Conservation (phyloP, 805 yeast genomes). For the Saccharomyces mikatae region DNA sequence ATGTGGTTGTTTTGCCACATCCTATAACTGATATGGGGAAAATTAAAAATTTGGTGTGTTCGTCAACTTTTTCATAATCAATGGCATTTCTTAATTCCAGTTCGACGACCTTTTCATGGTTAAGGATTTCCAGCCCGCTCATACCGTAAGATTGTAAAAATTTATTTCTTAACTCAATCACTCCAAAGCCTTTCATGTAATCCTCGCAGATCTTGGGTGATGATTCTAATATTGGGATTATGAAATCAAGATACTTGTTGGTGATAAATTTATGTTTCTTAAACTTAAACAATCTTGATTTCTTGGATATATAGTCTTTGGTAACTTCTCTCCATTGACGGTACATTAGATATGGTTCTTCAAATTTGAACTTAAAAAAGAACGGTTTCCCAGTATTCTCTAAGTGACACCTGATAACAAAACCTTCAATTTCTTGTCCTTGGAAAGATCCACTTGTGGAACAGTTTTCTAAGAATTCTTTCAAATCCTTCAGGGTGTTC, state of each 20-base stretch:
- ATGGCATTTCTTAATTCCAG: slow-evolving; percentile 34
- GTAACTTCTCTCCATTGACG: slow-evolving; percentile 88
- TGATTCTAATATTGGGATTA: slow-evolving; percentile 43
- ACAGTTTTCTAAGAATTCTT: slow-evolving; percentile 45
- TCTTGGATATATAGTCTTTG: slow-evolving; percentile 39
- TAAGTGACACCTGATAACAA: slow-evolving; percentile 66
- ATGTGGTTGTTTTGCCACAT: slow-evolving; percentile 87
- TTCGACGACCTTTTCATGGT: slow-evolving; percentile 34
- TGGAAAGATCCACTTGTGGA: slow-evolving; percentile 63
- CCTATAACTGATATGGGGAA: slow-evolving; percentile 88
- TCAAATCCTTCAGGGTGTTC: slow-evolving; percentile 35
- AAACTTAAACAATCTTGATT: slow-evolving; percentile 33
- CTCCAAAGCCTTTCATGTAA: slow-evolving; percentile 55
- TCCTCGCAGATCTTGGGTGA: slow-evolving; percentile 40
- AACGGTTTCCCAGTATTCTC: slow-evolving; percentile 27
- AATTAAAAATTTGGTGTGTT: slow-evolving; percentile 47
- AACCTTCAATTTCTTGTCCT: slow-evolving; percentile 79
- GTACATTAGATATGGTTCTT: slow-evolving; percentile 88
- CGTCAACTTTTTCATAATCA: slow-evolving; percentile 30
- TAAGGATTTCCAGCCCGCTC: slow-evolving; percentile 52
- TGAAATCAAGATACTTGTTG: slow-evolving; percentile 61
- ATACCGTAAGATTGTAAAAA: slow-evolving; percentile 50
- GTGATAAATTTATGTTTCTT: slow-evolving; percentile 53
- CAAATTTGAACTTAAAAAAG: slow-evolving; percentile 90
- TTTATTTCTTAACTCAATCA: slow-evolving; percentile 59